Conservation (phyloP, 805 yeast species). For the Clavispora santaluciae region DNA sequence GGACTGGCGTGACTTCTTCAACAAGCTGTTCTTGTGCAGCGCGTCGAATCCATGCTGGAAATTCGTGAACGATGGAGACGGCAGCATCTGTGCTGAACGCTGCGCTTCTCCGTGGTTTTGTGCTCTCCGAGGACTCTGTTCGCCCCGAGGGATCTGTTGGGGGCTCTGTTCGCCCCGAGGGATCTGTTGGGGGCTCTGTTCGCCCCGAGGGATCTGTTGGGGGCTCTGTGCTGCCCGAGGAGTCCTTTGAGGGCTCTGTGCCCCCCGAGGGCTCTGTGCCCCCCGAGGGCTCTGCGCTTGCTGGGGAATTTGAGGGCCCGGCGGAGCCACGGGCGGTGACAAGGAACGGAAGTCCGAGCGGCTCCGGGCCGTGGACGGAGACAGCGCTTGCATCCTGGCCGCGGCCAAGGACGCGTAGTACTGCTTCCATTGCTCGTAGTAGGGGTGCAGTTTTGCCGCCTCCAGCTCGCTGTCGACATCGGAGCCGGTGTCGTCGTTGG, state of each 20-base stretch:
- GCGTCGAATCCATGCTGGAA: slow-evolving; percentile 1
- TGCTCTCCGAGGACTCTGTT: too few species aligned
- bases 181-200: too few species aligned
- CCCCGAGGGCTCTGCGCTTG: too few species aligned
- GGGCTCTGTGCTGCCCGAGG: too few species aligned
- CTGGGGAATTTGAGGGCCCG: too few species aligned
- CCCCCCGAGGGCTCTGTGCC: too few species aligned
- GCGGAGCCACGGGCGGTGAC: slow-evolving; percentile 5
- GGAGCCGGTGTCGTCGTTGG: slow-evolving; percentile 3
- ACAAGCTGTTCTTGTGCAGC: background rate
- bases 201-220: too few species aligned
- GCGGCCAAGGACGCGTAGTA: slow-evolving; percentile 28
- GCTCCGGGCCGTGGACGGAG: background rate
- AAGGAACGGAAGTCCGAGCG: background rate
- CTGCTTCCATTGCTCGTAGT: slow-evolving; percentile 35
- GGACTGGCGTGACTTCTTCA: slow-evolving; percentile 17
- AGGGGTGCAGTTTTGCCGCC: slow-evolving; percentile 18
- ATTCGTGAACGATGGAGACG: background rate
- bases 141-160: too few species aligned
- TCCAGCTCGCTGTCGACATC: slow-evolving; percentile 9
- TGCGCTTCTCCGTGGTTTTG: too few species aligned
- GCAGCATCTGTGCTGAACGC: too few species aligned
- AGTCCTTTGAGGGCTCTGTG: too few species aligned
- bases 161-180: too few species aligned
- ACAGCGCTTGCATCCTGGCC: background rate